These are phyloP conservation scores for Ascochyta pisi DNA, from an alignment of 2,329 filamentous ascomycete species.

Conservation along the genomic window DNA sequence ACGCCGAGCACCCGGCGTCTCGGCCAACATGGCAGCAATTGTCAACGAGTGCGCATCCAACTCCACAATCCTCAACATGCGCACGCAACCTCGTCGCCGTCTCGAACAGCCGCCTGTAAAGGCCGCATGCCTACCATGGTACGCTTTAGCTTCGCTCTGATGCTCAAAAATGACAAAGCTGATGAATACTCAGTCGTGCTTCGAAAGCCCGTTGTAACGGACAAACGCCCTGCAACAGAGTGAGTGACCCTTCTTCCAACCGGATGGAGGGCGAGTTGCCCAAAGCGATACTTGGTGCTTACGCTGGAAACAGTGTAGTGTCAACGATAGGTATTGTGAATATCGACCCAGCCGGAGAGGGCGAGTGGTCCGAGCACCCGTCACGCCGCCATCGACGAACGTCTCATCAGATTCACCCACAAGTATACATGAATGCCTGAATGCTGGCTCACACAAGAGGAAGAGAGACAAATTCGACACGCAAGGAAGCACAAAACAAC, in stretches of 20 bases:
- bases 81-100: constrained; percentile 7
- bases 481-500: background rate
- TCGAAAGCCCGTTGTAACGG: constrained; percentile 16
- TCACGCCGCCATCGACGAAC: constrained; percentile 2
- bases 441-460: background rate
- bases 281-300: background rate
- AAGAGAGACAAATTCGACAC: background rate
- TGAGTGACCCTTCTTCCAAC: background rate
- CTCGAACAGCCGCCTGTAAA: constrained; percentile 13
- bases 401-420: constrained; percentile 1
- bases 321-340: constrained; percentile 2
- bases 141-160: background rate
- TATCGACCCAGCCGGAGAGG: constrained; percentile 13
- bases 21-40: too few species aligned
- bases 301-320: background rate
- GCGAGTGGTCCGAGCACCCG: constrained; percentile 4
- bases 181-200: constrained; percentile 5
- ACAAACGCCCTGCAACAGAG: constrained; percentile 11
- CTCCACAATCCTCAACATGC: background rate
- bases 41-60: background rate
- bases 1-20: too few species aligned
- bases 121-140: constrained; percentile 17
- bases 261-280: too few species aligned
- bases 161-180: background rate
- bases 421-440: background rate